A percentile compares a stretch with the other conserved stretches of the same genome.
phyloP scores from a whole-genome alignment of 2,329 filamentous ascomycete genomes.

The Fusarium sp. region DNA sequence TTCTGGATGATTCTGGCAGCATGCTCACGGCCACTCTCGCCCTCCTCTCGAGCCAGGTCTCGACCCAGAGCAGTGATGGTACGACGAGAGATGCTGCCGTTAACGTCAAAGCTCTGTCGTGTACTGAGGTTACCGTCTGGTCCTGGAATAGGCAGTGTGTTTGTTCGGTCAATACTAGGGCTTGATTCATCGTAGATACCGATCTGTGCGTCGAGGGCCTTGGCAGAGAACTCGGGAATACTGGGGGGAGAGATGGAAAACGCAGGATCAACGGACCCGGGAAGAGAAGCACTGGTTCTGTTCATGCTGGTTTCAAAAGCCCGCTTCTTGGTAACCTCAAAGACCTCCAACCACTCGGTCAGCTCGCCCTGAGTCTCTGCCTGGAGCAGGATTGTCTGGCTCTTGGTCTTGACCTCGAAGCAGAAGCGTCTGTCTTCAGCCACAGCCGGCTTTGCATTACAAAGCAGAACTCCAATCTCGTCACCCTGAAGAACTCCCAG shows the following conservation, averaged over 20 bases:
- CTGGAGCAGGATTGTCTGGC: constrained; percentile 86
- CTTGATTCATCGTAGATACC: constrained; percentile 61
- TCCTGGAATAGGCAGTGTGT: constrained; percentile 71
- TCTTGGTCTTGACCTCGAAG: constrained; percentile 98
- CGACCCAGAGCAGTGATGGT: constrained; percentile 64
- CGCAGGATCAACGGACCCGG: constrained; percentile 72
- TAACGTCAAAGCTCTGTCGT: constrained; percentile 79
- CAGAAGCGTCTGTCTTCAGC: constrained; percentile 95
- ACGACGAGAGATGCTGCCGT: constrained; percentile 58
- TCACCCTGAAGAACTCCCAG: constrained; percentile 95
- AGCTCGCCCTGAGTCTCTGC: constrained; percentile 92
- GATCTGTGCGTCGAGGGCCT: constrained; percentile 73
- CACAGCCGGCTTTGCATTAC: constrained; percentile 89
- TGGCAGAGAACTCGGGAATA: constrained; percentile 90
- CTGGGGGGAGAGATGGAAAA: constrained; percentile 92
- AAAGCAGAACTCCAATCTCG: constrained; percentile 93
- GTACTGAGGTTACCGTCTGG: constrained; percentile 62
- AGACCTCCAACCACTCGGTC: constrained; percentile 93
- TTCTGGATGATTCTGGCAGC: constrained; percentile 92
- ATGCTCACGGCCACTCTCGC: constrained; percentile 81
- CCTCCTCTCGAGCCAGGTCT: constrained; percentile 69
- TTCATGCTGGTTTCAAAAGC: constrained; percentile 80
- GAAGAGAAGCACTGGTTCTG: constrained; percentile 57
- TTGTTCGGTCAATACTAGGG: constrained; percentile 64
- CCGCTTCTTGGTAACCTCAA: constrained; percentile 92